Base-by-base conservation (phyloP, 2,329 filamentous ascomycete genomes). In the Thielaviopsis punctulata region DNA sequence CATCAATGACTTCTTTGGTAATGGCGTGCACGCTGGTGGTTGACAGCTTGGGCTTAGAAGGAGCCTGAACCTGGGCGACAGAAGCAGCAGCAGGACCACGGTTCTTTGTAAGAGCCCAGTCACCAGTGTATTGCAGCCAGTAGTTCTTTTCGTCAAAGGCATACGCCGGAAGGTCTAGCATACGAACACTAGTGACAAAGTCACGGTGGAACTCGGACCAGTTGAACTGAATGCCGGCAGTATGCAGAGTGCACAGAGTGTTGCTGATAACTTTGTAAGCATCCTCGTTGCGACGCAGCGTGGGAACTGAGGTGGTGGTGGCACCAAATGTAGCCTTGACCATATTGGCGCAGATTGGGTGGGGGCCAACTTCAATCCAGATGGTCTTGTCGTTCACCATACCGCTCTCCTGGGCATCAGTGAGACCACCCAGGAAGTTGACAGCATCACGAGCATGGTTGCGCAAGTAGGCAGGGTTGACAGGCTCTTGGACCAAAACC, bases 91-190 rank as follows among this genome's bases (percentile, higher is more conserved):
- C 60, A 13, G 66, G 68, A 39, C 68, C 73, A 57, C 83, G 76
- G 58, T 82, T 79, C 69, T 88, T 88, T 56, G 73, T 79, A 36
- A 87, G 68, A 21, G 73, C 76, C 79, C 82, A 88, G 63, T 87
- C 80, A 56, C 84, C 81, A 56, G 73, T 65, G 60, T 78, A 79
- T 59, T 73, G 69, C 43, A 78, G 69, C 76, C 76, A 80, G 62
- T 87, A 86, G 57, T 77, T 82, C 69, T 86, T 85, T 59, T 78
- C 69, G 59, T 88, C 80, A 66, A 83, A 89, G 0, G 73, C 72
- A 62, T 88, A 89, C 1, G 75, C 73, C 0, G 84, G 84, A 0
- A 88, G 67, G 5, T 76, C 68, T 5, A 86, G 65, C 9, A 87
- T 69, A 3, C 64, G 64, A 2, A 68, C 63, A 12, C 62, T 65